Evolutionary conservation across 108 stramenopile genomes (phyloP), one percentile per base, ranked within the genome.

Genomic region (Fistulifera pelliculosa): DNA sequence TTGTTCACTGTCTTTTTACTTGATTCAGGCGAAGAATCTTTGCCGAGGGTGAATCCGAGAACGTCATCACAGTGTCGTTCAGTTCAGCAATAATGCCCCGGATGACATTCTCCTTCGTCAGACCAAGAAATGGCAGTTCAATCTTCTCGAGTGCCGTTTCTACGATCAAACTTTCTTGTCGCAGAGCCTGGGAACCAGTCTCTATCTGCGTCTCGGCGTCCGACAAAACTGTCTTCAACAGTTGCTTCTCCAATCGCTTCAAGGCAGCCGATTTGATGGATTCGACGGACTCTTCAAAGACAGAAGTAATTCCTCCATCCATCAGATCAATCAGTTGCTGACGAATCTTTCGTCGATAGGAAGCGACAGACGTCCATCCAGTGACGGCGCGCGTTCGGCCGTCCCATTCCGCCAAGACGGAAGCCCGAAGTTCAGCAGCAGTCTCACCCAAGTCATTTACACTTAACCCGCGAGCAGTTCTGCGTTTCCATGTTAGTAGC

Each of bases 31-130:
- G 43, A 57, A 70, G 75, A 53, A 93, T 66, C 56, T 83, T 74
- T 2, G 90, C 90, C 5, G 76, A 75, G n/a, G 90, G 80, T 47
- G 76, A 72, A 54, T 87, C 85, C 0, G 79, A 69, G 61, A 91
- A 87, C 14, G 68, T 54, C 54, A 69, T 49, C 0, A 87, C 59
- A 28, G 71, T 77, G 40, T 74, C 72, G 44, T 77, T 85, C 35
- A 91, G 71, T 44, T 70, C 76, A 15, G 65, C 62, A 19, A 67
- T 70, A 81, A 87, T 76, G 4, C 87, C 90, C 11, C 65, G 64
- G 27, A 70, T 66, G 0, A 79, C 73, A 41, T 79, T 80, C 17
- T 68, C 75, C 55, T 79, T 87, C 27, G 78, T 70, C 25, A 91
- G 66, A 8, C 80, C 62, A 28, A 91, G 60, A 14, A 79, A 78